phyloP scores from a whole-genome alignment of 192 early-diverging fungal genomes.

The Umbelopsis isabellina region DNA sequence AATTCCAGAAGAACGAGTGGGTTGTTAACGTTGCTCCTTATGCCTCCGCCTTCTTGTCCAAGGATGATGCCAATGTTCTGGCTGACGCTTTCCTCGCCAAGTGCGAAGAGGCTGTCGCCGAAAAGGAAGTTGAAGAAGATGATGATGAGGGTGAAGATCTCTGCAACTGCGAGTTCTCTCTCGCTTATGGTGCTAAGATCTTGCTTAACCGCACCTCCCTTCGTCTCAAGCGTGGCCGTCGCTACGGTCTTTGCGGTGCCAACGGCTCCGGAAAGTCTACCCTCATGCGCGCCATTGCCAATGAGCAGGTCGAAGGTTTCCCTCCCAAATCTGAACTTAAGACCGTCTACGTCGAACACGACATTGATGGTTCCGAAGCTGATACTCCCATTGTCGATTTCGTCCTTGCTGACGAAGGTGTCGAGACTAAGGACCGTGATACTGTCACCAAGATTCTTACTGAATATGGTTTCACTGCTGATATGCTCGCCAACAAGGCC shows the following conservation, averaged over 20 bases:
- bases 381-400: conserved; percentile 73
- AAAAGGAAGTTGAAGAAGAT: conserved; percentile 43
- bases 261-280: conserved; percentile 89
- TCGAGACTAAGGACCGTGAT: conserved; percentile 58
- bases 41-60: conserved; percentile 55
- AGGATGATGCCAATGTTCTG: conserved; percentile 52
- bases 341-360: conserved; percentile 83
- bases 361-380: conserved; percentile 72
- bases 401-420: conserved; percentile 57
- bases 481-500: conserved; percentile 61
- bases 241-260: conserved; percentile 82
- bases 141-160: conserved; percentile 60
- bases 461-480: conserved; percentile 71
- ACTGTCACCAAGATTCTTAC: conserved; percentile 54
- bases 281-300: conserved; percentile 85
- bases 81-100: conserved; percentile 50
- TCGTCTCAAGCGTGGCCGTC: conserved; percentile 72
- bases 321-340: conserved; percentile 72
- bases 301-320: conserved; percentile 82
- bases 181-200: conserved; percentile 84
- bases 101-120: conserved; percentile 50
- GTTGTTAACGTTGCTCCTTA: conserved; percentile 61
- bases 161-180: conserved; percentile 81
- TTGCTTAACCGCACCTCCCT: conserved; percentile 69
- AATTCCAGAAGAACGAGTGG: conserved; percentile 73